These are phyloP conservation scores for Conoideocrella luteorostrata DNA, from an alignment of 2,329 filamentous ascomycete species.

Conservation along the genomic window DNA sequence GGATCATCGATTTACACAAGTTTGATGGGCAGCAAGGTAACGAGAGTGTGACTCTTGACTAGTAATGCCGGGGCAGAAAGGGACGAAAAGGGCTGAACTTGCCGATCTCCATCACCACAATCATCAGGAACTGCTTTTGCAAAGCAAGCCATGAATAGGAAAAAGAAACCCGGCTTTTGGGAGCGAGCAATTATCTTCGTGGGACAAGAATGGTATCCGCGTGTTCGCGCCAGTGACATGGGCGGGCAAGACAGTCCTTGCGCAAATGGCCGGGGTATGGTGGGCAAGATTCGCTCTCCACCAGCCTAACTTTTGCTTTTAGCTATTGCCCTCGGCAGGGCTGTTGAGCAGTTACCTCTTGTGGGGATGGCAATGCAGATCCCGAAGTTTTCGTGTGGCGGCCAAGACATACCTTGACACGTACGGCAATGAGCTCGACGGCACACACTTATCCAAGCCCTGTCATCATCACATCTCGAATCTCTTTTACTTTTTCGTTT, in stretches of 20 bases:
- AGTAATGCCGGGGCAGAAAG: background rate
- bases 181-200: conserved; percentile 5
- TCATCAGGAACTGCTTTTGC: conserved; percentile 2
- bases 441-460: too few species aligned
- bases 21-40: background rate
- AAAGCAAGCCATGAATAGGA: background rate
- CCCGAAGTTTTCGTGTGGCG: background rate
- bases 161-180: background rate
- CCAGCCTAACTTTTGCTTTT: background rate
- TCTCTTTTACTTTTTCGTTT: conserved; percentile 2
- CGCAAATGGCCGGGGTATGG: background rate
- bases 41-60: background rate
- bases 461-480: too few species aligned
- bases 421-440: too few species aligned
- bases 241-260: conserved; percentile 3
- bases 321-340: background rate
- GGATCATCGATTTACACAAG: background rate
- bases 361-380: conserved; percentile 1
- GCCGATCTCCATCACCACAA: conserved; percentile 1
- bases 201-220: conserved; percentile 1
- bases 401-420: background rate
- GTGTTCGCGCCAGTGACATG: conserved; percentile 2
- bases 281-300: too few species aligned
- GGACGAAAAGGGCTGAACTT: background rate
- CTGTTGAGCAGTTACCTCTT: background rate